A percentile compares a stretch with the other conserved stretches of the same genome.
Evolutionary conservation across 371 early-diverging fungal species (phyloP).

Genomic region (Rhizopus arrhizus): DNA sequence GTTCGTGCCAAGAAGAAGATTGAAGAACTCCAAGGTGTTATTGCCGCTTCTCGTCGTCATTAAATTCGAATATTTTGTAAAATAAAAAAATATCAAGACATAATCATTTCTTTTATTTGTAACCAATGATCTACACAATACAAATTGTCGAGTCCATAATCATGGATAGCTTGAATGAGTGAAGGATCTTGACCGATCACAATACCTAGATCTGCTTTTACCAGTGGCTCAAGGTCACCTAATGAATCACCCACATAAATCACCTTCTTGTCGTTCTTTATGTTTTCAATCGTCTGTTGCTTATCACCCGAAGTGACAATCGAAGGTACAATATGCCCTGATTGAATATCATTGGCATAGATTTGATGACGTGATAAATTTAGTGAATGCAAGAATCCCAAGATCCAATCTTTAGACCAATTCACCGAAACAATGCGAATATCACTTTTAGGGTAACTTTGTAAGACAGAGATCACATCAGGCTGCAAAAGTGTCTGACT

Average conservation of each 20-base stretch:
- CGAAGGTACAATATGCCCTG: slow-evolving; percentile 34
- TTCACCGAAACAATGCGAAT: slow-evolving; percentile 42
- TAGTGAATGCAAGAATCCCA: slow-evolving; percentile 28
- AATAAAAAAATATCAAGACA: too few relatives aligned
- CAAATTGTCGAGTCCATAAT: slow-evolving; percentile 10
- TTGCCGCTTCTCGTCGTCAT: slow-evolving; percentile 93
- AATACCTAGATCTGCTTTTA: slow-evolving; percentile 53
- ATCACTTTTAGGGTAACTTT: background rate
- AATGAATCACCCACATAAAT: slow-evolving; percentile 49
- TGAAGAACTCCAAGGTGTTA: slow-evolving; percentile 93
- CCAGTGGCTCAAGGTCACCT: slow-evolving; percentile 46
- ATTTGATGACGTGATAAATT: slow-evolving; percentile 25
- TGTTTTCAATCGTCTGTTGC: slow-evolving; percentile 16
- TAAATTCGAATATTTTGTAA: slow-evolving; percentile 7
- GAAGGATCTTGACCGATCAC: slow-evolving; percentile 52
- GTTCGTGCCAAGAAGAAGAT: slow-evolving; percentile 98
- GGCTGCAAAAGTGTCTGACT: slow-evolving; percentile 19
- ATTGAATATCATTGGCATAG: slow-evolving; percentile 38
- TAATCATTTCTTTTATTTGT: slow-evolving; percentile 16
- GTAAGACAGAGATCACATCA: slow-evolving; percentile 20
- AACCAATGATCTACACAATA: slow-evolving; percentile 25
- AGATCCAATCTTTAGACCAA: slow-evolving; percentile 58
- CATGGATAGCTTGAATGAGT: slow-evolving; percentile 25
- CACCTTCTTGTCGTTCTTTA: background rate
- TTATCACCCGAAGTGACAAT: slow-evolving; percentile 42